These are phyloP conservation scores for Davidsoniella neocaledoniae DNA, from an alignment of 2,329 filamentous ascomycete genomes.

Conservation along the genomic window DNA sequence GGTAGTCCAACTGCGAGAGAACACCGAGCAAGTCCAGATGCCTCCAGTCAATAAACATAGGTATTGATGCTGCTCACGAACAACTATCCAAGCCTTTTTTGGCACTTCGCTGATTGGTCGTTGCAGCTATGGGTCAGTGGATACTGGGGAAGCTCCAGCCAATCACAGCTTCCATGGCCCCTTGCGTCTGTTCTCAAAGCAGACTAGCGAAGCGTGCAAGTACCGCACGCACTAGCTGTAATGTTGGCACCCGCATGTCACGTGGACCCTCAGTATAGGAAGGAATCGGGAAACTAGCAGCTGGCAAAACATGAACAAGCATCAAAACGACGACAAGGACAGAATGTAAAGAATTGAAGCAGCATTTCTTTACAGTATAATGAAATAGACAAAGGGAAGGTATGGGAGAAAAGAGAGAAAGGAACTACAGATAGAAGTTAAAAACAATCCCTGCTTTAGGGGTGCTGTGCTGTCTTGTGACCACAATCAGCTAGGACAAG, in stretches of 20 bases:
- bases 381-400: too few relatives aligned
- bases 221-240: not conserved
- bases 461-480: too few relatives aligned
- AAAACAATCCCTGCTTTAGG: too few relatives aligned
- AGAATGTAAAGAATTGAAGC: not conserved
- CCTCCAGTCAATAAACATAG: too few relatives aligned
- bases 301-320: not conserved
- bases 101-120: not conserved
- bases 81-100: not conserved
- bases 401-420: too few relatives aligned
- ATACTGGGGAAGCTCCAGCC: not conserved
- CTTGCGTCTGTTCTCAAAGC: slow-evolving; percentile 4
- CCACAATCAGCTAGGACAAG: too few relatives aligned
- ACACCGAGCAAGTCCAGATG: not conserved
- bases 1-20: not conserved
- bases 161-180: not conserved
- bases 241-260: not conserved
- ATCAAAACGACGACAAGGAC: not conserved
- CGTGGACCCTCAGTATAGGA: not conserved
- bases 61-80: not conserved
- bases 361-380: not conserved
- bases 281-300: not conserved
- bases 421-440: too few relatives aligned
- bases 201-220: slow-evolving; percentile 6
- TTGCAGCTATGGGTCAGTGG: not conserved